Percentiles rank a stretch among this genome's conserved stretches.
phyloP scores from a whole-genome alignment of 192 early-diverging fungal species.

The Chytriomyces sp. region DNA sequence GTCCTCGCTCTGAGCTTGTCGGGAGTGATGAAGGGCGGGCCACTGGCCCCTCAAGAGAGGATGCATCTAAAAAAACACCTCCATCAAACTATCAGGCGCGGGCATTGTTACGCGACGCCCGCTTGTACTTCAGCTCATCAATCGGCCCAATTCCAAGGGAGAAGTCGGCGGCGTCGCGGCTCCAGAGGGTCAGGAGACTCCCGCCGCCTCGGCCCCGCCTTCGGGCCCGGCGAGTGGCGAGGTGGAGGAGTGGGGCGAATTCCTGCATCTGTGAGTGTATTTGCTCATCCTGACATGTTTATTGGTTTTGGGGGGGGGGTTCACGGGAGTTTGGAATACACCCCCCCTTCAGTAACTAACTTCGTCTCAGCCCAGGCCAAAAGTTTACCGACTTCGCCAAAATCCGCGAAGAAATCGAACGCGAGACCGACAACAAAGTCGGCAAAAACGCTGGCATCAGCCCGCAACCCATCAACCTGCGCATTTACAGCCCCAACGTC shows the following conservation, averaged over 20 bases:
- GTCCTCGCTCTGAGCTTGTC: neutral
- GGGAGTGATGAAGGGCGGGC: neutral
- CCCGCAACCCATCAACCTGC: conserved; percentile 93
- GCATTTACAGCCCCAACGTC: conserved; percentile 96
- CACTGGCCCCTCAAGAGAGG: neutral
- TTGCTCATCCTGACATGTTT: neutral
- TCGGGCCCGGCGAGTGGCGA: conserved; percentile 47
- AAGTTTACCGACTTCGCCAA: conserved; percentile 96
- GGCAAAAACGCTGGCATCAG: conserved; percentile 79
- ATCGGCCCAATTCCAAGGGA: conserved; percentile 72
- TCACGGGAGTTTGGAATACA: too few relatives aligned
- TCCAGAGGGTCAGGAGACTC: conserved; percentile 29
- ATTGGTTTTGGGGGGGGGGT: neutral
- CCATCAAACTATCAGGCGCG: conserved; percentile 57
- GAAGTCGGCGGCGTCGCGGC: conserved; percentile 57
- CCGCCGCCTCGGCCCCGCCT: neutral
- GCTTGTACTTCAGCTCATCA: conserved; percentile 96
- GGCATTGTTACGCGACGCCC: conserved; percentile 98
- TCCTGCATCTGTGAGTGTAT: conserved; percentile 74
- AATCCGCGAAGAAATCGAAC: conserved; percentile 95
- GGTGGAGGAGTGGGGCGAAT: conserved; percentile 97
- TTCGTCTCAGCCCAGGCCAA: conserved; percentile 77
- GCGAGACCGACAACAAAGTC: conserved; percentile 78
- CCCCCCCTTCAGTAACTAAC: conserved; percentile 48
- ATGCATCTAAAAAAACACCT: neutral